These are phyloP conservation scores for Dothideomycetes sp. DNA, from an alignment of 2,329 filamentous ascomycete genomes.

Conservation along the genomic window DNA sequence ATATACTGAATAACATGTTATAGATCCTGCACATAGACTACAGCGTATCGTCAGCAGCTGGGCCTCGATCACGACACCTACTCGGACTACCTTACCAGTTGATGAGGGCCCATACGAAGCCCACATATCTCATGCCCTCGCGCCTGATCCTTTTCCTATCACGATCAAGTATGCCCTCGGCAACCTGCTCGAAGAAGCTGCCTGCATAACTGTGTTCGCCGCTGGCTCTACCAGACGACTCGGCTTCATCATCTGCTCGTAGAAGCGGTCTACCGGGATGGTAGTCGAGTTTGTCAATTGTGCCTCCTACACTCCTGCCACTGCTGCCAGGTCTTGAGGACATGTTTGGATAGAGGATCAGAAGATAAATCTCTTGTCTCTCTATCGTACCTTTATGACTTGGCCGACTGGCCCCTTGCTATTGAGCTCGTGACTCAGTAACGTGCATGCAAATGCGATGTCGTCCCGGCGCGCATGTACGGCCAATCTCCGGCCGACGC, in stretches of 20 bases:
- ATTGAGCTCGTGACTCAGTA: background rate
- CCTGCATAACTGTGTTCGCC: constrained; percentile 36
- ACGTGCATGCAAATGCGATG: background rate
- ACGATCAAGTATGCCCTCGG: constrained; percentile 47
- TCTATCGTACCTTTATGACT: background rate
- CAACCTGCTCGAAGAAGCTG: constrained; percentile 49
- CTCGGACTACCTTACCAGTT: constrained; percentile 34
- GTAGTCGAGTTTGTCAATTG: constrained; percentile 42
- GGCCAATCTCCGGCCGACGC: background rate
- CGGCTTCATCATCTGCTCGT: constrained; percentile 21
- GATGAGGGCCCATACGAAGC: constrained; percentile 50
- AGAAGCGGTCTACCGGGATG: constrained; percentile 30
- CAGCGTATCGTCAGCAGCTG: background rate
- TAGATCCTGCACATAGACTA: constrained; percentile 74
- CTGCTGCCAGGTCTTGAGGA: constrained; percentile 1
- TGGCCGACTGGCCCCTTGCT: background rate
- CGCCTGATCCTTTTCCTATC: constrained; percentile 44
- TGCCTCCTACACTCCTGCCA: background rate
- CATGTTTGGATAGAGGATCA: constrained; percentile 3
- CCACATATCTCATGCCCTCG: constrained; percentile 41
- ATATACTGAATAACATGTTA: constrained; percentile 90
- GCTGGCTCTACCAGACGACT: constrained; percentile 21
- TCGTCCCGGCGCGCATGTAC: background rate
- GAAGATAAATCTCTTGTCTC: background rate
- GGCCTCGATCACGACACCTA: background rate